phyloP scores from a whole-genome alignment of 129 eudicot species.

The Heracleum sosnowskyi region DNA sequence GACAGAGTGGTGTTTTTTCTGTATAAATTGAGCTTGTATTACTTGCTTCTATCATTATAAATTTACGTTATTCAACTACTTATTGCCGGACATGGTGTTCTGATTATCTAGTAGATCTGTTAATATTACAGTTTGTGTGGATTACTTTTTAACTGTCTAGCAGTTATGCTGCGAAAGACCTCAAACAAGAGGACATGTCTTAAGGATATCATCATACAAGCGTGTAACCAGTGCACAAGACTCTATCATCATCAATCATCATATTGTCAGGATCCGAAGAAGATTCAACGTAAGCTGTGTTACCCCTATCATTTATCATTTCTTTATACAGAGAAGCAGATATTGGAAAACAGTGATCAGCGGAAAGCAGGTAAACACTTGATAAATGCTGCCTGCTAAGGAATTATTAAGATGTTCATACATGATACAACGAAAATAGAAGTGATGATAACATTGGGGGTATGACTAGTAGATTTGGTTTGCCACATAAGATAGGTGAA shows the following conservation, averaged over 20 bases:
- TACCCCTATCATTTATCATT: not conserved
- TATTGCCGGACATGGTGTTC: not conserved
- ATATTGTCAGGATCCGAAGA: not conserved
- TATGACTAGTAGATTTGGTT: not conserved
- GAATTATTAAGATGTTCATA: not conserved
- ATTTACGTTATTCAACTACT: not conserved
- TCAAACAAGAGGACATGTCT: not conserved
- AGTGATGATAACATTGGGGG: not conserved
- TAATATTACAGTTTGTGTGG: not conserved
- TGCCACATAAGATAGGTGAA: not conserved
- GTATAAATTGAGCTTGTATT: constrained; percentile 3
- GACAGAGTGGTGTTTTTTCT: not conserved
- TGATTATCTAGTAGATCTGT: not conserved
- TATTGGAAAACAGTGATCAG: not conserved
- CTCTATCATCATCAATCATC: not conserved
- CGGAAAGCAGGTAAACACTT: not conserved
- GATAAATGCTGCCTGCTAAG: not conserved
- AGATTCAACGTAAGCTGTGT: not conserved
- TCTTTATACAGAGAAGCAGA: not conserved
- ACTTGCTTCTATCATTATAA: not conserved
- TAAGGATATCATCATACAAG: not conserved
- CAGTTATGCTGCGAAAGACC: not conserved
- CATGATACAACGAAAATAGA: not conserved
- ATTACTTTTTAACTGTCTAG: not conserved
- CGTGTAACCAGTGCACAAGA: not conserved